A percentile compares a stretch with the other conserved stretches of the same genome.
Conservation (phyloP, 73 alveolate species). For the Symbiodinium natans region DNA sequence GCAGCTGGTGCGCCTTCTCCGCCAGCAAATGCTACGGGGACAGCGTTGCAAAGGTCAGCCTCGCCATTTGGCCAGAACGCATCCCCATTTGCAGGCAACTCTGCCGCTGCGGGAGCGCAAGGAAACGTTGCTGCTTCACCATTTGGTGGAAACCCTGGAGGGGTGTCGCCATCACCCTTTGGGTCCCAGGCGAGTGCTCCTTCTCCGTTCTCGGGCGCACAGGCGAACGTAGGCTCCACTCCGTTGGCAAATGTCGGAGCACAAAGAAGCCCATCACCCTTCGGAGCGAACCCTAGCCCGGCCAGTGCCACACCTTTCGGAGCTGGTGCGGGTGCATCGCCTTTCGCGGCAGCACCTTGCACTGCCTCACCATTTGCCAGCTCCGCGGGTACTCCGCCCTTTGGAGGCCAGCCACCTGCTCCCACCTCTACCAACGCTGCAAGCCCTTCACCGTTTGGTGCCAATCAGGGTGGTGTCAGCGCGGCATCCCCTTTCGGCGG, state of each 20-base stretch:
- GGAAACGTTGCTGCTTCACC: background rate
- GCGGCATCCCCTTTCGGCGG: background rate
- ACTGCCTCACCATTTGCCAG: background rate
- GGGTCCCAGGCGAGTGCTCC: background rate
- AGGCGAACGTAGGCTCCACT: background rate
- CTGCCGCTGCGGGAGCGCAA: background rate
- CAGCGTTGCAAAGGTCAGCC: background rate
- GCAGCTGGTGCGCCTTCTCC: background rate
- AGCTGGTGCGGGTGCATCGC: background rate
- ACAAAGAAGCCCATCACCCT: background rate
- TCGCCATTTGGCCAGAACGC: background rate
- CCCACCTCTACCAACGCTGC: background rate
- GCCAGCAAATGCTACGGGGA: background rate
- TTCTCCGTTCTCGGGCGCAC: conserved; percentile 40
- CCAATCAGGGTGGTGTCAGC: background rate
- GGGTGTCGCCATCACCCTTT: background rate
- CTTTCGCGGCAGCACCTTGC: background rate
- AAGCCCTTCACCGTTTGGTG: background rate
- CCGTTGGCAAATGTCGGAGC: background rate
- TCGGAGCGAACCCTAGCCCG: background rate
- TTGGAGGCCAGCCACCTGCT: background rate
- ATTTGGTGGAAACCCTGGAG: background rate
- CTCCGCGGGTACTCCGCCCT: background rate
- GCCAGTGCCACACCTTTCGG: background rate
- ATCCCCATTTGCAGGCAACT: conserved; percentile 41